phyloP scores from a whole-genome alignment of 2,329 filamentous ascomycete genomes.

The Hypoxylon sp. region DNA sequence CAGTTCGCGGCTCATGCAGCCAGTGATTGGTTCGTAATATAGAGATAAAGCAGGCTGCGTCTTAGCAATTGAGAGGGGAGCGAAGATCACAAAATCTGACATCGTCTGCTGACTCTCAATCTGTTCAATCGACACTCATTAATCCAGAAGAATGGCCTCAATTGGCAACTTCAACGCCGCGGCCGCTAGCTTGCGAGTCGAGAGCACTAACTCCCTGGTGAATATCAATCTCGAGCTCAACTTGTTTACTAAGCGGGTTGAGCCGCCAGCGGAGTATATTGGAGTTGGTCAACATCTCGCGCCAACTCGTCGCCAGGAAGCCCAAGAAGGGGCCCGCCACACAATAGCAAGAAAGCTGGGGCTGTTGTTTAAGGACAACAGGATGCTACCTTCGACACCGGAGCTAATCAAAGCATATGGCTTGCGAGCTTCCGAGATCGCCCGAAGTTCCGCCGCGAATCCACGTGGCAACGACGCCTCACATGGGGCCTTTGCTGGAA shows the following conservation, averaged over 20 bases:
- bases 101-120: not conserved
- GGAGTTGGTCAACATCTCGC: slow-evolving; percentile 11
- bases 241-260: slow-evolving; percentile 5
- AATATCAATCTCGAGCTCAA: slow-evolving; percentile 13
- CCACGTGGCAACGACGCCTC: slow-evolving; percentile 6
- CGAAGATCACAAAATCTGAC: not conserved
- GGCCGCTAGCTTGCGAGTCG: not conserved
- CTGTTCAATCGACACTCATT: not conserved
- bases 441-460: slow-evolving; percentile 11
- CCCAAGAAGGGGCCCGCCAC: slow-evolving; percentile 29
- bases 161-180: slow-evolving; percentile 3
- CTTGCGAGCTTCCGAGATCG: slow-evolving; percentile 35
- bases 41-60: slow-evolving; percentile 7
- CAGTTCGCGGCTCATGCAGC: slow-evolving; percentile 2
- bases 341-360: slow-evolving; percentile 27
- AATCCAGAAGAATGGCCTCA: not conserved
- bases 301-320: slow-evolving; percentile 10
- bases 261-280: slow-evolving; percentile 9
- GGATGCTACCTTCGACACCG: slow-evolving; percentile 22
- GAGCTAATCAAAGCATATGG: slow-evolving; percentile 39
- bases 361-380: slow-evolving; percentile 27
- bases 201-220: slow-evolving; percentile 3
- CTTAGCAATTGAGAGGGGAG: not conserved
- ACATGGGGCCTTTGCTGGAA: slow-evolving; percentile 12
- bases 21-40: not conserved